Conservation (phyloP, 768 basidiomycete species). For the Boletus subparvulus region DNA sequence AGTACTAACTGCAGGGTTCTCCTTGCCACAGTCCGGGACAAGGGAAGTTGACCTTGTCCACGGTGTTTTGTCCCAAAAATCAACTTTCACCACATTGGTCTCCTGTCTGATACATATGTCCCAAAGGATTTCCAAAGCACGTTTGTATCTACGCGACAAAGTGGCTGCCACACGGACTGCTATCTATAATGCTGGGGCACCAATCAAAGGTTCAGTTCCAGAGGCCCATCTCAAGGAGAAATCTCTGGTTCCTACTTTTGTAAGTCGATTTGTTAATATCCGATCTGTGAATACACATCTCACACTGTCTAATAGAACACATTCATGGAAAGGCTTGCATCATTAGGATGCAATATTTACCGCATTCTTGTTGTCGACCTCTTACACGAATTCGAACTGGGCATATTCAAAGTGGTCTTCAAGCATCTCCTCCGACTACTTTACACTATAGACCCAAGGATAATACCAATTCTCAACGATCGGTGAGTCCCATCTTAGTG, state of each 20-base stretch:
- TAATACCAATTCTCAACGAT: constrained; percentile 24
- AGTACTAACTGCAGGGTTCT: constrained; percentile 26
- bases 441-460: background rate
- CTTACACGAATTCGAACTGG: constrained; percentile 43
- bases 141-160: background rate
- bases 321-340: constrained; percentile 25
- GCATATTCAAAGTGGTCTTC: constrained; percentile 38
- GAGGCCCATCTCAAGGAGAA: constrained; percentile 6
- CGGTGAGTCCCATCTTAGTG: constrained; percentile 12
- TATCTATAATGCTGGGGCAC: constrained; percentile 12
- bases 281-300: background rate
- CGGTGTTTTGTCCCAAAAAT: constrained; percentile 22
- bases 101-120: constrained; percentile 8
- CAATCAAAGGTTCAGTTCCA: constrained; percentile 10
- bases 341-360: constrained; percentile 26
- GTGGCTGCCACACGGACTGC: background rate
- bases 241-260: constrained; percentile 11
- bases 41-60: constrained; percentile 33
- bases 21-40: constrained; percentile 27
- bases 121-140: background rate
- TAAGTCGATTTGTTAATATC: background rate
- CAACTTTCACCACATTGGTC: constrained; percentile 14
- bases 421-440: constrained; percentile 39
- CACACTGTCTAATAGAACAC: constrained; percentile 30
- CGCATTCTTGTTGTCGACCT: constrained; percentile 35